Base-by-base conservation (phyloP, 768 basidiomycete genomes). In the Basidioascus undulatus region DNA sequence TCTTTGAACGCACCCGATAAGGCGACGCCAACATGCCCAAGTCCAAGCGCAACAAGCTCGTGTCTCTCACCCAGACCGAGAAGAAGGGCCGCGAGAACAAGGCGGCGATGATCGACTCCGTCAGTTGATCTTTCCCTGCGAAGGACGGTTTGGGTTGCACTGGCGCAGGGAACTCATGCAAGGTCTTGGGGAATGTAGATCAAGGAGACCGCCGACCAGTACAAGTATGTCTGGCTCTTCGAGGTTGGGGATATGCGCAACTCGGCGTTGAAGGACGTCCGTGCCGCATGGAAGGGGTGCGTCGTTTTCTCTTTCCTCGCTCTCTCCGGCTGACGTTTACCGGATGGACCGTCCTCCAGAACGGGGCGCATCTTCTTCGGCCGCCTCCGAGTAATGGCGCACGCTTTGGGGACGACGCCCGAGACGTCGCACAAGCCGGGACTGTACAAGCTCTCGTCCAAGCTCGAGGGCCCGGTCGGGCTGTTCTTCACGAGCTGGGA, bases 231-330 rank as follows among this genome's bases (percentile, higher is more conserved):
- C 61, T 98, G 86, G 82, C 56, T 94, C 30, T 92, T 98, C 55
- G 74, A 78, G 51, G 82, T 94, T 5, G 87, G 86, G 13, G 72
- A 84, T 49, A 89, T 94, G 84, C 68, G 92, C 45, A 96, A 89
- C 61, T 64, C 84, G 21, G 77, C 83, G 59, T 62, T 98, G 30
- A 87, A 96, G 66, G 84, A 82, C 39, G 81, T 96, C 35, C 69
- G 92, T 48, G 74, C 73, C 44, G 64, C 79, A 47, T 98, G 92
- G 92, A 81, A 82, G 65, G 81, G 79, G 76, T 82, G 50, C 41
- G 76, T 53, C 47, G 67, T 58, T 12, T 35, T 32, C 6, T 33
- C 33, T 20, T 25, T 30, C 41, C 21, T 33, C 16, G 16, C 15
- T 11, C 18, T 15, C 25, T 39, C 10, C n/a, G 1, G n/a, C n/a